These are phyloP conservation scores for Yamadazyma songkhlaensis DNA, from an alignment of 1,139 yeast genomes.

Conservation along the genomic window DNA sequence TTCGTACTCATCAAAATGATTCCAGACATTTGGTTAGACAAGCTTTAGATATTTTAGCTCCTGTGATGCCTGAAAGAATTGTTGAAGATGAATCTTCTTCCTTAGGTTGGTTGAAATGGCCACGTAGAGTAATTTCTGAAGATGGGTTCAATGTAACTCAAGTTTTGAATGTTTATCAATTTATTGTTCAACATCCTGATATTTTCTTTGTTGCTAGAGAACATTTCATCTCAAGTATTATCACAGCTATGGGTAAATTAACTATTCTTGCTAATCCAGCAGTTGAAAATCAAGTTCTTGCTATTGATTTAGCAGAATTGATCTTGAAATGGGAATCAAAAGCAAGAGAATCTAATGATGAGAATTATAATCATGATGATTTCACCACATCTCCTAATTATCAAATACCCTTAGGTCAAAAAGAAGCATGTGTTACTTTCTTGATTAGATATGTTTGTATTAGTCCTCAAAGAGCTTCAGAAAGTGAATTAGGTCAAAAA, in stretches of 20 bases:
- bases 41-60: slow-evolving; percentile 86
- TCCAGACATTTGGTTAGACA: slow-evolving; percentile 81
- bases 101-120: slow-evolving; percentile 89
- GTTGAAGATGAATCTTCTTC: slow-evolving; percentile 56
- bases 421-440: slow-evolving; percentile 92
- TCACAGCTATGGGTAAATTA: slow-evolving; percentile 92
- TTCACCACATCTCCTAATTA: slow-evolving; percentile 46
- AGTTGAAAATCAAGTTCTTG: slow-evolving; percentile 76
- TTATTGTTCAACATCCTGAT: slow-evolving; percentile 82
- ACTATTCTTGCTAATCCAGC: slow-evolving; percentile 81
- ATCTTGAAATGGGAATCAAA: slow-evolving; percentile 81
- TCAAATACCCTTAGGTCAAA: slow-evolving; percentile 70
- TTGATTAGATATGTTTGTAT: slow-evolving; percentile 86
- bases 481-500: slow-evolving; percentile 76
- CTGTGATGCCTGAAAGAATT: slow-evolving; percentile 76
- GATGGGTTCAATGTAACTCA: slow-evolving; percentile 83
- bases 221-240: slow-evolving; percentile 82
- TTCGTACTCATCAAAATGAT: slow-evolving; percentile 84
- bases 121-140: slow-evolving; percentile 86
- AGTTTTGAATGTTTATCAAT: slow-evolving; percentile 85
- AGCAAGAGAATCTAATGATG: slow-evolving; percentile 25
- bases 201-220: slow-evolving; percentile 84
- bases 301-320: slow-evolving; percentile 85
- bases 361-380: slow-evolving; percentile 18
- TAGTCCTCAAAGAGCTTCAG: slow-evolving; percentile 81